These are phyloP conservation scores for Karstenula rhodostoma DNA, from an alignment of 2,329 filamentous ascomycete genomes.

Conservation along the genomic window DNA sequence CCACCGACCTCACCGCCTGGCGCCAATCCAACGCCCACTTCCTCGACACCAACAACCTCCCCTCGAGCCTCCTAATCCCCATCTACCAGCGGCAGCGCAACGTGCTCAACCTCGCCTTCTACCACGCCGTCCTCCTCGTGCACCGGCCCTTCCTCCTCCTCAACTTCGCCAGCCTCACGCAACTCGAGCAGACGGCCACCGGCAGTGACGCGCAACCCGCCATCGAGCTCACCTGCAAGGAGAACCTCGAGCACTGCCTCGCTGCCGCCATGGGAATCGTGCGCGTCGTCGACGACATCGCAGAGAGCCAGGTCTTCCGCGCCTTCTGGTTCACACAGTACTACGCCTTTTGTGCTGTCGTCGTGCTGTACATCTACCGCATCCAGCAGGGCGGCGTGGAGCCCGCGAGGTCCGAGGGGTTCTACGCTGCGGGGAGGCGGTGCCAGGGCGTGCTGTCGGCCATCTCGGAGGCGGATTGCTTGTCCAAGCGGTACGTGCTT, in stretches of 20 bases:
- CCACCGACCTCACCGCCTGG: slow-evolving; percentile 55
- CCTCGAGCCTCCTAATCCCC: slow-evolving; percentile 55
- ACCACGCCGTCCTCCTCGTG: slow-evolving; percentile 64
- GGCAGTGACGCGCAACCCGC: background rate
- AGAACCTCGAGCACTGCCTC: slow-evolving; percentile 56
- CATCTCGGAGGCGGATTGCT: slow-evolving; percentile 42
- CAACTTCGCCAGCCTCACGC: slow-evolving; percentile 48
- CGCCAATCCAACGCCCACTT: slow-evolving; percentile 55
- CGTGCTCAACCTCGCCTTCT: slow-evolving; percentile 63
- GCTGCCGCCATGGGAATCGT: slow-evolving; percentile 58
- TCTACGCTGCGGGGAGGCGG: slow-evolving; percentile 55
- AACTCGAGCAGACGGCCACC: slow-evolving; percentile 28
- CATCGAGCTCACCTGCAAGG: slow-evolving; percentile 14
- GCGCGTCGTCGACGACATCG: slow-evolving; percentile 54
- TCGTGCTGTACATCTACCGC: slow-evolving; percentile 63
- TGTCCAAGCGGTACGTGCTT: slow-evolving; percentile 58
- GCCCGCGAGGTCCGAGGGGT: slow-evolving; percentile 58
- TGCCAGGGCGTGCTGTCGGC: slow-evolving; percentile 49
- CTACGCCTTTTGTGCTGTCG: slow-evolving; percentile 63
- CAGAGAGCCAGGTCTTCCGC: slow-evolving; percentile 54
- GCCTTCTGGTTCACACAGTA: slow-evolving; percentile 64
- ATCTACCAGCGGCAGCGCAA: slow-evolving; percentile 63
- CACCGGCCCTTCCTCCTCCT: slow-evolving; percentile 63
- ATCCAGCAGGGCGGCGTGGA: slow-evolving; percentile 58
- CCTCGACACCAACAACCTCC: slow-evolving; percentile 54